Base-by-base conservation (phyloP, 768 basidiomycete genomes). In the Pisolithus marmoratus region DNA sequence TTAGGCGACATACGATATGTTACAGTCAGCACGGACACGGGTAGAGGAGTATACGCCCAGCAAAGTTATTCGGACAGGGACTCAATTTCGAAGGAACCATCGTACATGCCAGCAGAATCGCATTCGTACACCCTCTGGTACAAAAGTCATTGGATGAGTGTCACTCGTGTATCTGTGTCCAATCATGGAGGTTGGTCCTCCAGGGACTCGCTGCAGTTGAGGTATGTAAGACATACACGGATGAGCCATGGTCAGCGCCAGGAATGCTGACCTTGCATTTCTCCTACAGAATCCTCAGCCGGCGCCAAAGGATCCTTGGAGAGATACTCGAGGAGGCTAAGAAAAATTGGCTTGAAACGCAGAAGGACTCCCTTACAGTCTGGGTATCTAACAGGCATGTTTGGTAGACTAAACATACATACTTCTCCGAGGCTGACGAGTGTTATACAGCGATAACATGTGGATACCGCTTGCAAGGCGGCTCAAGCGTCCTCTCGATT, bases 401-500 rank as follows among this genome's bases (percentile, higher is more conserved):
- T 48, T 55, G 34, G 34, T 5, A 34, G 4, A 29, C 14, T 5
- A 34, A 15, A 12, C 12, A 15, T 12, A 12, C 34, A 34, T 34
- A 1, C 2, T 14, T 4, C 34, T 15, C 34, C 5, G 34, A 34
- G 12, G 14, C 34, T 34, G 14, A 34, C 3, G 1, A 14, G 4
- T 15, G 34, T 34, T 14, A 4, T 34, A 34, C 34, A 34, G 34
- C 14, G 34, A 34, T 14, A 20, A 77, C 48, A 60, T 67, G 55
- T 90, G 85, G 85, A 71, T 71, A 12, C 73, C 73, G 44, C 72
- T 83, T 37, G 74, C 79, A 12, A 74, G 74, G 8, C 78, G 84
- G 24, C 76, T 80, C 19, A 89, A 87, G 62, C 81, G 88, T 5
- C 76, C 83, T 9, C 64, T 87, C 14, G 67, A 70, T 15, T 87